Conservation (phyloP, 2,329 filamentous ascomycete genomes). For the Saccharata proteae region DNA sequence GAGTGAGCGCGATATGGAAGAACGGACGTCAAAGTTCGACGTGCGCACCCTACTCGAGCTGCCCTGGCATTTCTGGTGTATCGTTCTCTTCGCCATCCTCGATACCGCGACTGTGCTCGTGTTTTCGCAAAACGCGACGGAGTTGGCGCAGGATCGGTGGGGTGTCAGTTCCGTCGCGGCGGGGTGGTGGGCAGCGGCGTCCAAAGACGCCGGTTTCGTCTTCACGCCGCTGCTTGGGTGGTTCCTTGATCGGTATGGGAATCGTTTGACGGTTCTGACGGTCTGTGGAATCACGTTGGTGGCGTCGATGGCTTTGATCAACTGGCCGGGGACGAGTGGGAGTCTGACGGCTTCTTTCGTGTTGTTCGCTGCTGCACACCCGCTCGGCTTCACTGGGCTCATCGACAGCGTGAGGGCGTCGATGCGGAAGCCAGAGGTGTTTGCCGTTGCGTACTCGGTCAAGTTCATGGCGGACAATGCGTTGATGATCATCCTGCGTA, state of each 20-base stretch:
- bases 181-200: constrained; percentile 48
- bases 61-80: constrained; percentile 48
- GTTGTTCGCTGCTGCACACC: constrained; percentile 44
- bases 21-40: constrained; percentile 40
- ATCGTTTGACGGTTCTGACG: constrained; percentile 35
- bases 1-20: too few relatives aligned
- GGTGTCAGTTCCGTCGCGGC: constrained; percentile 41
- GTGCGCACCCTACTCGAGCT: constrained; percentile 42
- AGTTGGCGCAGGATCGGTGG: constrained; percentile 49
- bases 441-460: constrained; percentile 47
- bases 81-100: constrained; percentile 45
- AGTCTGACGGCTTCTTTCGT: constrained; percentile 50
- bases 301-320: constrained; percentile 41
- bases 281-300: constrained; percentile 40
- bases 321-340: constrained; percentile 35
- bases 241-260: constrained; percentile 45
- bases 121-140: constrained; percentile 47
- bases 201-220: constrained; percentile 48
- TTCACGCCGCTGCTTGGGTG: constrained; percentile 44
- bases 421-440: constrained; percentile 48
- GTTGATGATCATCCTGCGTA: constrained; percentile 49
- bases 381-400: constrained; percentile 45
- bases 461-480: constrained; percentile 53
- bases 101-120: constrained; percentile 44
- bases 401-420: constrained; percentile 49